These are phyloP conservation scores for Saccharomyces hybrid DNA, from an alignment of 1,139 yeast species.

Conservation along the genomic window DNA sequence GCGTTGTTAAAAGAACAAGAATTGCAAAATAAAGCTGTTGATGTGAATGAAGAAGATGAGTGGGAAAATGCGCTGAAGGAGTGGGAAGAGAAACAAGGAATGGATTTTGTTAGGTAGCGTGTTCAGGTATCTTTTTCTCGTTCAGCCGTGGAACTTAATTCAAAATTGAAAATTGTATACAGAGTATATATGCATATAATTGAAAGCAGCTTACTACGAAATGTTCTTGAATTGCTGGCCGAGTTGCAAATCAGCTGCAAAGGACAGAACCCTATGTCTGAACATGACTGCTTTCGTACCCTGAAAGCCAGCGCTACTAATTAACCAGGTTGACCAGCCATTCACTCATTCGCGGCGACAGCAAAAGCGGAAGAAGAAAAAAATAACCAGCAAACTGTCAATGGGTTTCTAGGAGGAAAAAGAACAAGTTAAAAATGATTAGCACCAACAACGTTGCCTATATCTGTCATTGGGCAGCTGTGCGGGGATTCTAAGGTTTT, in stretches of 20 bases:
- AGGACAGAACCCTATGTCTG: not conserved
- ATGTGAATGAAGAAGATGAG: conserved; percentile 52
- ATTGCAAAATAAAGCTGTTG: conserved; percentile 34
- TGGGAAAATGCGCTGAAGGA: conserved; percentile 61
- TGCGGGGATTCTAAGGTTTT: not conserved
- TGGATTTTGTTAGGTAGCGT: conserved; percentile 18
- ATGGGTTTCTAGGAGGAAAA: not conserved
- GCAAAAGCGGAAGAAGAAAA: conserved; percentile 1
- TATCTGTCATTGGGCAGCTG: not conserved
- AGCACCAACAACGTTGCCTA: not conserved
- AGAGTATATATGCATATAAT: not conserved
- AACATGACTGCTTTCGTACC: not conserved
- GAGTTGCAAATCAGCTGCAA: not conserved
- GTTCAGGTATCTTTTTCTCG: not conserved
- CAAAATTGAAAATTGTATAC: not conserved
- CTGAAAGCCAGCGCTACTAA: not conserved
- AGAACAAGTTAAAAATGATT: not conserved
- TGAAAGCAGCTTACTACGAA: not conserved
- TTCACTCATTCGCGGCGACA: not conserved
- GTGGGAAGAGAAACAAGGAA: conserved; percentile 46
- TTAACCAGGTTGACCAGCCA: not conserved
- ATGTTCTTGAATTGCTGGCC: not conserved
- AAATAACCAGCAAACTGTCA: not conserved
- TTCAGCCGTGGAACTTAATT: not conserved
- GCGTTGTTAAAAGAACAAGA: conserved; percentile 33